Evolutionary conservation across 768 basidiomycete species (phyloP).

Genomic region (Tulasnella sp.): DNA sequence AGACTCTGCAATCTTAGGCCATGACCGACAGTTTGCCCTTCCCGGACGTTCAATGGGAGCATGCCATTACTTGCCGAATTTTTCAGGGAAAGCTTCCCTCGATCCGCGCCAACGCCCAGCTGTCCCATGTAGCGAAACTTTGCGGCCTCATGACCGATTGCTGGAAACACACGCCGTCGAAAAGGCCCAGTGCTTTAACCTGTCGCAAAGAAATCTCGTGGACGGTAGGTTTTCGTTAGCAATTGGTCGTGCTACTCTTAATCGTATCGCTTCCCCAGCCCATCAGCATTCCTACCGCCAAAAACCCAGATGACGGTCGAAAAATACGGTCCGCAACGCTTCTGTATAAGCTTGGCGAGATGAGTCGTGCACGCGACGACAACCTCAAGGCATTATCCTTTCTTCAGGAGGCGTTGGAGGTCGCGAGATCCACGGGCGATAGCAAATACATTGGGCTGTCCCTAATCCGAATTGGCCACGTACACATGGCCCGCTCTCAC

Average conservation of each 20-base stretch:
- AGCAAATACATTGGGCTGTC: neutral
- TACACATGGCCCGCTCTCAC: neutral
- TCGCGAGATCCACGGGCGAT: neutral
- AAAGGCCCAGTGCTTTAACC: neutral
- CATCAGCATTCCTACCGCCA: neutral
- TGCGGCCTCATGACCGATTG: neutral
- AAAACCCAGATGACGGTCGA: neutral
- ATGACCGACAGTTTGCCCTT: neutral
- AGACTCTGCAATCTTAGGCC: neutral
- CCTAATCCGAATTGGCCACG: neutral
- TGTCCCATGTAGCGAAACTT: neutral
- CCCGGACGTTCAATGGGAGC: neutral
- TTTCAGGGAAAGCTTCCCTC: neutral
- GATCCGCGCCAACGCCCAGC: neutral
- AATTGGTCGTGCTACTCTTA: neutral
- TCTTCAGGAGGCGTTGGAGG: neutral
- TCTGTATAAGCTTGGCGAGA: constrained; percentile 6
- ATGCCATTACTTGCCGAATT: neutral
- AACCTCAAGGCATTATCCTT: neutral
- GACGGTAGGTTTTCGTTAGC: neutral
- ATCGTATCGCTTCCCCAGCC: neutral
- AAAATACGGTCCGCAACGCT: neutral
- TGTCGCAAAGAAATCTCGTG: neutral
- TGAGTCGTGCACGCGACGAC: neutral
- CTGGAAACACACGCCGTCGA: neutral